Evolutionary conservation across 1,139 yeast species (phyloP), one percentile per base, ranked within the genome.

Genomic region (Saccharomyces uvarum): DNA sequence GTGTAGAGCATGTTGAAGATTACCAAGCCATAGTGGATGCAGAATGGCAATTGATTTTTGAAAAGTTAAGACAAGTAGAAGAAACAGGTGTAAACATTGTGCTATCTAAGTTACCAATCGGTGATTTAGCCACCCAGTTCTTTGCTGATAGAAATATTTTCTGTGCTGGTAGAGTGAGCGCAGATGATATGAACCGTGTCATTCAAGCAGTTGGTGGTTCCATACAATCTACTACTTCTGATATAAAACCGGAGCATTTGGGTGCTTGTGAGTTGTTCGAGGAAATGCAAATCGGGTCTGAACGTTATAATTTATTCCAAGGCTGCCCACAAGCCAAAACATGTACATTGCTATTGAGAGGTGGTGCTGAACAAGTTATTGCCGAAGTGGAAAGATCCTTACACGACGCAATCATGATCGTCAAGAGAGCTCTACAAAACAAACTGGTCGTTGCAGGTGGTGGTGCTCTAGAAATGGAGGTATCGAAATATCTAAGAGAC

Each of bases 361-460:
- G 99, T 62, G 99, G 99, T 62, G 97, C 98, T 16, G 97, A 90
- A 67, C 99, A 93, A 77, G 97, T 93, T 53, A 91, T 95, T 70
- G 97, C 97, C 42, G 99, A 93, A 75, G 98, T 93, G 42, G 99
- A 93, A 72, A 82, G 99, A 71, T 91, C 97, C 2, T 78, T 93
- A 62, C 99, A 93, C 68, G 99, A 93, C 74, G 99, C 99, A 52
- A 90, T 93, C 53, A 93, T 93, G 99, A 90, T 95, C 71, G 98
- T 93, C 51, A 91, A 91, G 75, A 81, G 99, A 66, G 96, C 98
- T 1, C 84, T 93, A 50, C 86, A 87, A 68, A 93, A 90, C 69
- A 86, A 83, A 66, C 76, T 82, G 38, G 84, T 95, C 61, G 99
- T 93, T 57, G 98, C 97, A 14, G 99, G 99, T 57, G 99, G 99